Conservation (phyloP, 2,329 filamentous ascomycete genomes). For the Paraphaeosphaeria minitans region DNA sequence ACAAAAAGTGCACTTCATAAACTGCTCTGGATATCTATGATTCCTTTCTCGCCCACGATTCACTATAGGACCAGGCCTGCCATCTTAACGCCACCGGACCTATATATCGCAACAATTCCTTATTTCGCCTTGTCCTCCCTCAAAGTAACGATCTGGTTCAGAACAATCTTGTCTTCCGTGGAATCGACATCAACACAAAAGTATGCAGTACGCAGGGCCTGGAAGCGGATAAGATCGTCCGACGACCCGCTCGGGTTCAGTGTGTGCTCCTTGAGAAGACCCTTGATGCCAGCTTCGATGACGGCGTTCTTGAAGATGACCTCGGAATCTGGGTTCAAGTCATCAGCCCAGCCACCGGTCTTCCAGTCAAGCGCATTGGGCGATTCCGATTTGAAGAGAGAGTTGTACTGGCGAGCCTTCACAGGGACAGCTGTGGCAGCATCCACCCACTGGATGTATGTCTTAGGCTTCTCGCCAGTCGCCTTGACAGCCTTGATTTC, state of each 20-base stretch:
- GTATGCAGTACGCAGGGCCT: constrained; percentile 87
- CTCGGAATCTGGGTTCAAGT: constrained; percentile 85
- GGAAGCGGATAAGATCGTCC: constrained; percentile 73
- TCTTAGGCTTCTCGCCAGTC: constrained; percentile 73
- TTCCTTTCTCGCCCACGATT: not conserved
- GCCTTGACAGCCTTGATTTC: constrained; percentile 70
- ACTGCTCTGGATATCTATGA: not conserved
- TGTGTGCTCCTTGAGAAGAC: constrained; percentile 68
- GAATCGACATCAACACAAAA: constrained; percentile 82
- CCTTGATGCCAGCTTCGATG: constrained; percentile 81
- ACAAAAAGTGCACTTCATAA: not conserved
- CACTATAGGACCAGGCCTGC: not conserved
- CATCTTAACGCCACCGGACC: not conserved
- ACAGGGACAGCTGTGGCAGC: constrained; percentile 66
- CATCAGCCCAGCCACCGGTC: constrained; percentile 79
- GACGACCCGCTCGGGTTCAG: constrained; percentile 40
- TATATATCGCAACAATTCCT: not conserved
- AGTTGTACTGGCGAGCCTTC: constrained; percentile 74
- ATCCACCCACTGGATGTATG: constrained; percentile 85
- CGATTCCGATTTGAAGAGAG: constrained; percentile 85
- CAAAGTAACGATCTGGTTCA: constrained; percentile 90
- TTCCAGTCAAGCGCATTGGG: constrained; percentile 71
- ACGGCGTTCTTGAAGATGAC: constrained; percentile 77
- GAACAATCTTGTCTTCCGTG: constrained; percentile 71
- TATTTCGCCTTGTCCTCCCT: constrained; percentile 71